Base-by-base conservation (phyloP, 305 asterid species). In the Rubia tinctorum region DNA sequence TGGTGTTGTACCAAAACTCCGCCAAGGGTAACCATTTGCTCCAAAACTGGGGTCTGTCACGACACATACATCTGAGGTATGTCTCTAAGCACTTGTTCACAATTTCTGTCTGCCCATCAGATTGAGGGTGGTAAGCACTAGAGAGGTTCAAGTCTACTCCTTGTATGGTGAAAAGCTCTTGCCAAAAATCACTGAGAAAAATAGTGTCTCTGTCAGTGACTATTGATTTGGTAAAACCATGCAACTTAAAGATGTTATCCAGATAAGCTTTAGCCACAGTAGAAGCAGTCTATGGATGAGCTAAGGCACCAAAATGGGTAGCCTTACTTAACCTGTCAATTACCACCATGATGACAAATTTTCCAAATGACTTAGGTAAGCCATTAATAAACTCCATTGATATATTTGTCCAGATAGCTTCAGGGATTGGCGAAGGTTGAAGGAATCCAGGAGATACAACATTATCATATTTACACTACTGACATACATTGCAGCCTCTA, bases 381-480 rank as follows among this genome's bases (percentile, higher is more conserved):
- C 71, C 70, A 7, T 18, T 60, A 0, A 73, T 30, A 60, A 73
- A 73, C 9, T 61, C 61, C 71, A 73, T 73, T 2, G 60, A 0
- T 10, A 73, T 43, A 5, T 43, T 12, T 15, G 2, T 18, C 70
- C 58, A 73, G 27, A 23, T 15, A 4, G 60, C 34, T 11, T 4
- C 18, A n/a, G 63, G 71, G 6, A 62, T 65, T 5, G 23, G 64
- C 1, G 34, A 30, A 9, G 77, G 77, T 8, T 73, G 64, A 0
- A 73, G 7, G n/a, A n/a, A n/a, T n/a, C n/a, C n/a, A n/a, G n/a
- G n/a, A n/a, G n/a, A n/a, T n/a, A n/a, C n/a, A n/a, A n/a, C n/a
- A n/a, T n/a, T n/a, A n/a, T n/a, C n/a, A n/a, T n/a, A n/a, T n/a
- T n/a, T n/a, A n/a, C n/a, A n/a, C n/a, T n/a, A n/a, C n/a, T n/a